Evolutionary conservation across 257 asterid genomes (phyloP), one percentile per base, ranked within the genome.

Genomic region (Paulownia fortunei): DNA sequence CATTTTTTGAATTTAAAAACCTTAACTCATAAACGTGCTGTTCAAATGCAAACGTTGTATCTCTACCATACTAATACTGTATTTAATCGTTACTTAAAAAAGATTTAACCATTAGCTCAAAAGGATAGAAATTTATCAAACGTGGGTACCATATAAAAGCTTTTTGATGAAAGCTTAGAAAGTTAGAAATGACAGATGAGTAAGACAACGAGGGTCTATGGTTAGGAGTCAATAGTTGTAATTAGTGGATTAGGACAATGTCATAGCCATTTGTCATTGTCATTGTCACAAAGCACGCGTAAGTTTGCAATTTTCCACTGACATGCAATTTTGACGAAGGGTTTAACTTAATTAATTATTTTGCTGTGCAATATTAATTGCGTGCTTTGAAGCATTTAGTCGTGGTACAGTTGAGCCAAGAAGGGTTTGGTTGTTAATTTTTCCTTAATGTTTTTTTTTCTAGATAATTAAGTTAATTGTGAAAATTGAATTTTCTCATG

Each of bases 161-260:
- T 13, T 10, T 32, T 72, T 55, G 56, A 74, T 34, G 3, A 74
- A 62, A 74, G 16, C 3, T 23, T 49, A 10, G 36, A 60, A 74
- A 19, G 34, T 42, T 42, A 54, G 72, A 72, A 44, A 77, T 65
- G 83, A 73, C 77, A 76, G 23, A 46, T 71, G 67, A 82, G 46
- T 66, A 71, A 49, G 76, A 61, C 54, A 32, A 64, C 62, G 70
- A 63, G 76, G 4, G 76, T 46, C 65, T 76, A 70, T 7, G 21
- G 46, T 78, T 77, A 72, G 67, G 69, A 44, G 34, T 65, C 79
- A 32, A 73, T 26, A 51, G 19, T 44, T 72, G 56, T 65, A 10
- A 74, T 74, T 69, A 78, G 83, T 78, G 83, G 86, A 82, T 82
- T 82, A 74, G 83, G 86, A 82, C 81, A 78, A 74, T 79, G 83